These are phyloP conservation scores for Polygonum maritimum DNA, from an alignment of 148 eudicot genomes.

Conservation along the genomic window DNA sequence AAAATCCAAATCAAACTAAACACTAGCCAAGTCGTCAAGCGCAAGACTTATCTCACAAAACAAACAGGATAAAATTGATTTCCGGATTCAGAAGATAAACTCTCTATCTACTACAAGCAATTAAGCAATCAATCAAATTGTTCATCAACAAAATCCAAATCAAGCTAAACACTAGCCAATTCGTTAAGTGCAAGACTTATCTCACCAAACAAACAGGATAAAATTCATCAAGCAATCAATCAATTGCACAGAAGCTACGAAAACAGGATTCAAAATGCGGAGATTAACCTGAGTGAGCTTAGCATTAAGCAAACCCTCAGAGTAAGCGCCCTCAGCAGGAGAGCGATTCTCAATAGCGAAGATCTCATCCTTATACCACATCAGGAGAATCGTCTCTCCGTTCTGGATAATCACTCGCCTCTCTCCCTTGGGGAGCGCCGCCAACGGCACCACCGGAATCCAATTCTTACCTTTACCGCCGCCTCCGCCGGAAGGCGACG, in stretches of 20 bases:
- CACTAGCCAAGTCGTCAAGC: too few species aligned
- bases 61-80: too few species aligned
- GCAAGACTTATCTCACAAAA: too few species aligned
- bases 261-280: neutral
- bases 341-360: conserved; percentile 87
- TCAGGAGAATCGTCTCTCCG: conserved; percentile 58
- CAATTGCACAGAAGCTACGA: neutral
- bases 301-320: conserved; percentile 89
- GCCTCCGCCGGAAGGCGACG: conserved; percentile 17
- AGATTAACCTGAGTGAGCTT: conserved; percentile 76
- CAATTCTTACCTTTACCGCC: conserved; percentile 31
- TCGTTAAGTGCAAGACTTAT: neutral
- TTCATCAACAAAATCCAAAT: neutral
- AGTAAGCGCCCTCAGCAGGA: conserved; percentile 97
- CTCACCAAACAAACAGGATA: neutral
- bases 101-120: too few species aligned
- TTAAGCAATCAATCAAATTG: neutral
- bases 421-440: conserved; percentile 86
- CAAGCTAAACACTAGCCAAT: neutral
- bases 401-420: conserved; percentile 86
- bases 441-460: conserved; percentile 94
- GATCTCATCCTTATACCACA: conserved; percentile 79
- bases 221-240: neutral
- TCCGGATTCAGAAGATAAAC: too few species aligned
- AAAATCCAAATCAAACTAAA: neutral